Evolutionary conservation across 441 rosid genomes (phyloP).

Genomic region (Oxalis stricta): DNA sequence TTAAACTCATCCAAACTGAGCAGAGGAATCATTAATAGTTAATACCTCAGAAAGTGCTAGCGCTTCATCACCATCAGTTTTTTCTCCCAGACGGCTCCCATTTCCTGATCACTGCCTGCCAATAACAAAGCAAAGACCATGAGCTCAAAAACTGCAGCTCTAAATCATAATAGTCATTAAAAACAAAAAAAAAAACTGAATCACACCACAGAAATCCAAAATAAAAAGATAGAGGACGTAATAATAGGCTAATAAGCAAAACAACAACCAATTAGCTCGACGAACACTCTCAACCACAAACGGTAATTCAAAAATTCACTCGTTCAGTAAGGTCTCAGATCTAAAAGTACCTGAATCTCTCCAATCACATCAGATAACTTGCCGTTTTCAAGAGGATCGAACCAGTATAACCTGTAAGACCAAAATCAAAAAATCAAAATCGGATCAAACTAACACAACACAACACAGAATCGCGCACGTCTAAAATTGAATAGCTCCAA

Average conservation of each 20-base stretch:
- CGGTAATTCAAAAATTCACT: neutral
- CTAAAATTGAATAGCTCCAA: too few species aligned
- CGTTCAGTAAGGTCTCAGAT: neutral
- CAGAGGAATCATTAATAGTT: constrained; percentile 42
- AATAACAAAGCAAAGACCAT: constrained; percentile 1
- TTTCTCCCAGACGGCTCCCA: constrained; percentile 41
- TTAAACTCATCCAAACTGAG: constrained; percentile 18
- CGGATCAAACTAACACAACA: neutral
- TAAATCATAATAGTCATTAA: too few species aligned
- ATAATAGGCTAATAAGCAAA: neutral
- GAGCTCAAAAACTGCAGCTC: too few species aligned
- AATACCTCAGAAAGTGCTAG: too few species aligned
- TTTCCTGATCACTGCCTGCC: constrained; percentile 40
- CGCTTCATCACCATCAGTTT: constrained; percentile 40
- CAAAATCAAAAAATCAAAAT: neutral
- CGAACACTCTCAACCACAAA: neutral
- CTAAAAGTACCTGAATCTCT: constrained; percentile 46
- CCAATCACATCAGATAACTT: constrained; percentile 64
- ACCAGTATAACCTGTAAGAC: constrained; percentile 48
- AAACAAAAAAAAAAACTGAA: too few species aligned
- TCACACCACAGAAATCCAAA: too few species aligned
- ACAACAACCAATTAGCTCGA: neutral
- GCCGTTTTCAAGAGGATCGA: constrained; percentile 61
- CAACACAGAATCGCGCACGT: neutral
- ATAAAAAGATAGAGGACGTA: too few species aligned